Percentiles rank a stretch among this genome's conserved stretches.
phyloP scores from a whole-genome alignment of 108 stramenopile genomes.

The Chaetoceros tenuissimus region DNA sequence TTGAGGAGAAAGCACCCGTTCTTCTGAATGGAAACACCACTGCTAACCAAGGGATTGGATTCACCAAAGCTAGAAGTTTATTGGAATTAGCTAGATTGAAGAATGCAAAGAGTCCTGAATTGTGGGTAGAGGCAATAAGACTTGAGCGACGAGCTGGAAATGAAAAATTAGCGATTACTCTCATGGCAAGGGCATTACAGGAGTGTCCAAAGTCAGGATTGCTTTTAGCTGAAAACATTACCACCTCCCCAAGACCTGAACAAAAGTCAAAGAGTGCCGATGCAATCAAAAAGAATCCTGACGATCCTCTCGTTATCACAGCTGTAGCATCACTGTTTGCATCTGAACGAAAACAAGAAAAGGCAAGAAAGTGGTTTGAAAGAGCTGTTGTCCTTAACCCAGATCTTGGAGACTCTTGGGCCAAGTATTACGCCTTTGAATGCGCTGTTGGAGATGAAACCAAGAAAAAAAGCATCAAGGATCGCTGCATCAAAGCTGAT shows the following conservation, averaged over 20 bases:
- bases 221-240: constrained; percentile 85
- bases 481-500: constrained; percentile 72
- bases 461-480: constrained; percentile 51
- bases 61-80: constrained; percentile 88
- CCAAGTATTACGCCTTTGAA: constrained; percentile 85
- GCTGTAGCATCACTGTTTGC: constrained; percentile 93
- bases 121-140: constrained; percentile 92
- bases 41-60: constrained; percentile 31
- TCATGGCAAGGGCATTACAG: constrained; percentile 92
- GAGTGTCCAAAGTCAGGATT: constrained; percentile 90
- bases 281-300: constrained; percentile 87
- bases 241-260: constrained; percentile 75
- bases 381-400: constrained; percentile 85
- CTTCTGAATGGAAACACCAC: constrained; percentile 19
- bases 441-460: constrained; percentile 52
- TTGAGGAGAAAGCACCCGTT: constrained; percentile 63
- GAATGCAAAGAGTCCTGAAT: constrained; percentile 59
- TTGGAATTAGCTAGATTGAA: constrained; percentile 90
- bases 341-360: constrained; percentile 77
- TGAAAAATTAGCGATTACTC: constrained; percentile 70
- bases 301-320: constrained; percentile 84
- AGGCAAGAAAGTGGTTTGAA: constrained; percentile 96
- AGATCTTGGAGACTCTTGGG: constrained; percentile 92
- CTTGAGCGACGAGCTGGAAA: constrained; percentile 85
- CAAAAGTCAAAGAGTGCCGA: constrained; percentile 85